phyloP scores from a whole-genome alignment of 768 basidiomycete genomes.

The Hygrocybe coccinea region DNA sequence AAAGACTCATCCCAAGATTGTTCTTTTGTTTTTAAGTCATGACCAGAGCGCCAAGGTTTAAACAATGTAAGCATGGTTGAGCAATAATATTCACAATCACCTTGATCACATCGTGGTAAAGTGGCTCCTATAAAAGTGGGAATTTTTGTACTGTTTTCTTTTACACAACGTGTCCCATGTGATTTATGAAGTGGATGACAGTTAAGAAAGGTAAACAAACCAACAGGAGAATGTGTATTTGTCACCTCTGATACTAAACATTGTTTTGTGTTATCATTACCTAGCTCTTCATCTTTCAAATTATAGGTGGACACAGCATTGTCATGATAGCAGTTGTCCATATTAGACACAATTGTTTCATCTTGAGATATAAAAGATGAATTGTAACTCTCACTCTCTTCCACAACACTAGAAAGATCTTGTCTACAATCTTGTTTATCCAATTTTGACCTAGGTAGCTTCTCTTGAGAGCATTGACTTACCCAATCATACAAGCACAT shows the following conservation, averaged over 20 bases:
- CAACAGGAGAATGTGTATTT: constrained; percentile 28
- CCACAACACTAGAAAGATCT: no score
- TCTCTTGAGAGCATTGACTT: constrained; percentile 9
- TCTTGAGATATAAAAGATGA: constrained; percentile 1
- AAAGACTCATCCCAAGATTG: constrained; percentile 26
- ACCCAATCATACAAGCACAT: constrained; percentile 29
- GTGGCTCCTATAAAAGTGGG: constrained; percentile 29
- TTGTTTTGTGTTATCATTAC: no score
- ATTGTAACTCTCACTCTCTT: background rate
- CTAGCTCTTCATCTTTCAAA: no score
- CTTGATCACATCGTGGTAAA: constrained; percentile 28
- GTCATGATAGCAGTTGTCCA: no score
- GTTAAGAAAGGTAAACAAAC: constrained; percentile 16
- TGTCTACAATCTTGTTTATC: background rate
- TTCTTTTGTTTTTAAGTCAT: constrained; percentile 18
- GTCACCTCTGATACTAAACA: no score
- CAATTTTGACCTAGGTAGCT: constrained; percentile 2
- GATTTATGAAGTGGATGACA: constrained; percentile 2
- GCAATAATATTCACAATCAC: constrained; percentile 29
- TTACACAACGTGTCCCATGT: background rate
- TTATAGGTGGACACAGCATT: no score
- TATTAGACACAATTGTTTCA: constrained; percentile 18
- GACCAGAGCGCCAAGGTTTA: constrained; percentile 27
- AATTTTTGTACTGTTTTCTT: constrained; percentile 5
- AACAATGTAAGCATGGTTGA: constrained; percentile 29